These are phyloP conservation scores for Ustilago hordei DNA, from an alignment of 1,284 basidiomycete species.

Conservation along the genomic window DNA sequence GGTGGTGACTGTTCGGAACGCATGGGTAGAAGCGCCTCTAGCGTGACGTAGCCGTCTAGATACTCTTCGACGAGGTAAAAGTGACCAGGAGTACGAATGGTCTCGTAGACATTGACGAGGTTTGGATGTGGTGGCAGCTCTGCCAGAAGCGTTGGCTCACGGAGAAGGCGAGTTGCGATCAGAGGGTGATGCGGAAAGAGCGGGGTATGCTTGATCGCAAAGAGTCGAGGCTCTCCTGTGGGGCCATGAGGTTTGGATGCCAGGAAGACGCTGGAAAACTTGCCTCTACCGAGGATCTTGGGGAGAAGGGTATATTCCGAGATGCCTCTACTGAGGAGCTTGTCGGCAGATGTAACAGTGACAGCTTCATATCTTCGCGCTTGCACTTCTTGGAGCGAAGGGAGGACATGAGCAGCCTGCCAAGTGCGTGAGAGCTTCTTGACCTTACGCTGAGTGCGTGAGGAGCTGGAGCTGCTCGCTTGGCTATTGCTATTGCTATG, in stretches of 20 bases:
- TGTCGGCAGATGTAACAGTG: constrained; percentile 62
- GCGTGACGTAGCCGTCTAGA: constrained; percentile 71
- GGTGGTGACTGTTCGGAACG: constrained; percentile 41
- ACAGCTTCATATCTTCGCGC: constrained; percentile 29
- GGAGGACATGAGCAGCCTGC: constrained; percentile 36
- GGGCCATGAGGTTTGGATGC: constrained; percentile 59
- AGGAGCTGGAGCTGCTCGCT: constrained; percentile 23
- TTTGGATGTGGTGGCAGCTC: constrained; percentile 74
- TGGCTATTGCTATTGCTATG: constrained; percentile 16
- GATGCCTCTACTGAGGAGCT: constrained; percentile 65
- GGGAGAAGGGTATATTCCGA: constrained; percentile 69
- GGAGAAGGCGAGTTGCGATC: constrained; percentile 73
- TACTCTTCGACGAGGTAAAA: constrained; percentile 75
- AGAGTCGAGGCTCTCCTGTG: constrained; percentile 61
- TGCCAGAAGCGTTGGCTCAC: constrained; percentile 74
- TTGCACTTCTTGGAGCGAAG: constrained; percentile 41
- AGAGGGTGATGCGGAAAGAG: constrained; percentile 75
- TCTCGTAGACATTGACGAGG: constrained; percentile 73
- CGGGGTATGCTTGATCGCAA: constrained; percentile 74
- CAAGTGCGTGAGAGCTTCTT: constrained; percentile 22
- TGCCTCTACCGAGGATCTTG: constrained; percentile 65
- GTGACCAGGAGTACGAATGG: constrained; percentile 73
- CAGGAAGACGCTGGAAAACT: constrained; percentile 69
- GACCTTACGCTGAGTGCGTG: constrained; percentile 22
- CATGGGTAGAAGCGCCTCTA: constrained; percentile 64